Evolutionary conservation across 2,329 filamentous ascomycete genomes (phyloP).

Genomic region (Hymenoscyphus fraxineus): DNA sequence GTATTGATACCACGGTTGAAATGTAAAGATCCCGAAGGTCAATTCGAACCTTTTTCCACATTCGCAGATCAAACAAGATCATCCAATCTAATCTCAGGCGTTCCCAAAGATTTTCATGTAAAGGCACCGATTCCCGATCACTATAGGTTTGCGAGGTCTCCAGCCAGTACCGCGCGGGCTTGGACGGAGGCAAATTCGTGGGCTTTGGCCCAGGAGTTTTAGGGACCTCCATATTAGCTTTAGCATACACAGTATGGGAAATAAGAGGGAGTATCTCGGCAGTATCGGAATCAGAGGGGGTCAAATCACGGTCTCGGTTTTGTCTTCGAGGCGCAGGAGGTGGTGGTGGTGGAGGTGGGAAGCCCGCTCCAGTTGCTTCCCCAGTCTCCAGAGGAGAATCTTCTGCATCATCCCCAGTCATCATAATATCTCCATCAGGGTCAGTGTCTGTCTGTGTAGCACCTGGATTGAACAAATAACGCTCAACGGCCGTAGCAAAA

Average conservation of each 20-base stretch:
- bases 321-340: slow-evolving; percentile 42
- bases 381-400: slow-evolving; percentile 67
- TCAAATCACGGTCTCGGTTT: slow-evolving; percentile 56
- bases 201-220: slow-evolving; percentile 65
- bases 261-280: slow-evolving; percentile 58
- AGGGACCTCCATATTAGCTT: slow-evolving; percentile 69
- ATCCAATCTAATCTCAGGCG: slow-evolving; percentile 90
- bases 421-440: slow-evolving; percentile 43
- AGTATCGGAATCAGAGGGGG: slow-evolving; percentile 70
- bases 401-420: slow-evolving; percentile 39
- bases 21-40: slow-evolving; percentile 92
- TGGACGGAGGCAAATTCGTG: slow-evolving; percentile 47
- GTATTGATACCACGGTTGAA: slow-evolving; percentile 90
- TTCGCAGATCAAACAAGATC: slow-evolving; percentile 85
- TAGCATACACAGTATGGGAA: slow-evolving; percentile 57
- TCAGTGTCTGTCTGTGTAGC: slow-evolving; percentile 38
- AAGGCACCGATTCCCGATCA: slow-evolving; percentile 57
- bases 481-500: slow-evolving; percentile 10
- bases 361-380: slow-evolving; percentile 74
- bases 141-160: slow-evolving; percentile 71
- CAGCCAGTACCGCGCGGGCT: slow-evolving; percentile 79
- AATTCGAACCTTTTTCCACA: slow-evolving; percentile 95
- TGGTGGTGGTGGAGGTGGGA: slow-evolving; percentile 62
- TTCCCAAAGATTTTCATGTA: slow-evolving; percentile 83
- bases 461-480: slow-evolving; percentile 16